These are phyloP conservation scores for Salvia splendens DNA, from an alignment of 257 asterid genomes.

Conservation along the genomic window DNA sequence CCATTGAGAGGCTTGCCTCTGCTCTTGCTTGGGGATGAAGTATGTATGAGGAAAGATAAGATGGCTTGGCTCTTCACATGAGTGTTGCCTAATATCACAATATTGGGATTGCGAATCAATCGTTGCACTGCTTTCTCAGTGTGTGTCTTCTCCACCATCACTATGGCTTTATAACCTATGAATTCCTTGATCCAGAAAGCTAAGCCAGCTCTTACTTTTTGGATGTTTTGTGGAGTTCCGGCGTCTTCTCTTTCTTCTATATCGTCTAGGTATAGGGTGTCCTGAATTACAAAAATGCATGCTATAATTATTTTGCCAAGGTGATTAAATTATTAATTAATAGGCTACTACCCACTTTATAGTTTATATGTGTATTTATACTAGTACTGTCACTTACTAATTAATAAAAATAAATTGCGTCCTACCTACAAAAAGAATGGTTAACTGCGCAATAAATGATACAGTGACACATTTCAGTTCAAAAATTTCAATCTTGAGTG, in stretches of 20 bases:
- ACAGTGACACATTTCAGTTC: no score
- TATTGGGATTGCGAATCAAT: constrained; percentile 43
- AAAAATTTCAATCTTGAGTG: no score
- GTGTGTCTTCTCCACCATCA: constrained; percentile 39
- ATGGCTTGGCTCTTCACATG: constrained; percentile 52
- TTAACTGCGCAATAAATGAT: no score
- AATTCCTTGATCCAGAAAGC: constrained; percentile 68
- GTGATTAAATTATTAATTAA: neutral
- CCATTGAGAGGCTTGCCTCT: constrained; percentile 59
- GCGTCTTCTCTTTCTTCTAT: constrained; percentile 82
- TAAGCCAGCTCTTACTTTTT: constrained; percentile 62
- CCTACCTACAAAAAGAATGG: no score
- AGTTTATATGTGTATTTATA: no score
- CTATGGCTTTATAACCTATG: constrained; percentile 48
- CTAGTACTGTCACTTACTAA: no score
- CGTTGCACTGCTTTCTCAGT: constrained; percentile 46
- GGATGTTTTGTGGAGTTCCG: constrained; percentile 68
- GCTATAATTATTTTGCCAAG: neutral
- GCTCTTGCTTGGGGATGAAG: constrained; percentile 33
- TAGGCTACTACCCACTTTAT: no score
- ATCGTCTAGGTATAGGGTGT: constrained; percentile 52
- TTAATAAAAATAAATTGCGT: no score
- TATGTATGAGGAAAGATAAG: constrained; percentile 53
- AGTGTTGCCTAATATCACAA: constrained; percentile 53
- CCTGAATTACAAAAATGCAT: constrained; percentile 35